phyloP scores from a whole-genome alignment of 129 eudicot genomes.

The Cynara cardunculus region DNA sequence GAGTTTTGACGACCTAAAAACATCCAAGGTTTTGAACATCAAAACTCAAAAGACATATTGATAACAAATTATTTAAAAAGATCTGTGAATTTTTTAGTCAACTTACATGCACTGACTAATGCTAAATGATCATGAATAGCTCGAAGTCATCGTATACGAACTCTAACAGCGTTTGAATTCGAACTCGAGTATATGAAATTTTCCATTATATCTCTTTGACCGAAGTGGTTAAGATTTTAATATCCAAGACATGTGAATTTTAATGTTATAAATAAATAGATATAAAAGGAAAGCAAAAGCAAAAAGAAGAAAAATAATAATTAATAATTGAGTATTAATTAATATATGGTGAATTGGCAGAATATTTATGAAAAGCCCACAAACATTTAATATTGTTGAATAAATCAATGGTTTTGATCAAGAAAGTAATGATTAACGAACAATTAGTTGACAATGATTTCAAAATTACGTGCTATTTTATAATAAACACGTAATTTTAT shows the following conservation, averaged over 20 bases:
- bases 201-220: too few relatives aligned
- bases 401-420: not conserved
- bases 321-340: conserved; percentile 10
- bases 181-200: too few relatives aligned
- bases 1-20: not conserved
- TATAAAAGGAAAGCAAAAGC: not conserved
- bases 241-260: not conserved
- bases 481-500: not conserved
- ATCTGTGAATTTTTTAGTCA: too few relatives aligned
- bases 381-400: not conserved
- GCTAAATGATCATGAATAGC: too few relatives aligned
- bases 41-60: not conserved
- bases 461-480: not conserved
- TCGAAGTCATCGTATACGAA: too few relatives aligned
- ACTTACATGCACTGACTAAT: too few relatives aligned
- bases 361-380: conserved; percentile 26
- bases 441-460: not conserved
- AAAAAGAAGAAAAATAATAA: not conserved
- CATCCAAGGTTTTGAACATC: not conserved
- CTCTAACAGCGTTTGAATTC: too few relatives aligned
- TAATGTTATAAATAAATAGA: not conserved
- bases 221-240: too few relatives aligned
- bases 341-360: conserved; percentile 22
- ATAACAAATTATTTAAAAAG: not conserved
- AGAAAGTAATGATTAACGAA: not conserved